Base-by-base conservation (phyloP, 345 rosid species). In the Corymbia maculata region DNA sequence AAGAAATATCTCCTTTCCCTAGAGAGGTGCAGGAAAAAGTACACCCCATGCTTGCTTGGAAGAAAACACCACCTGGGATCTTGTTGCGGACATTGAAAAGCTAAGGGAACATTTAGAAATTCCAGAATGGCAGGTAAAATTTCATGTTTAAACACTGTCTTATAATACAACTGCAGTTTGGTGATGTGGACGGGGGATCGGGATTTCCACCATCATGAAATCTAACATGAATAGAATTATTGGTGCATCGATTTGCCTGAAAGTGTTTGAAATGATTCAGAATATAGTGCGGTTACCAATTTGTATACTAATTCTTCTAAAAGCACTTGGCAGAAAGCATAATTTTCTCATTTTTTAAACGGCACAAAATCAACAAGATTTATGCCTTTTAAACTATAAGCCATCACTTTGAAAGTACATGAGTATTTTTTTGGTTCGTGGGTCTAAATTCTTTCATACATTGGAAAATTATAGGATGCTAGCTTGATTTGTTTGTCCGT, bases 21-120 rank as follows among this genome's bases (percentile, higher is more conserved):
- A 97, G 98, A 92, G 99, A 89, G 99, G 98, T 89, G 98, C 99
- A 11, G 99, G 99, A 88, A 97, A 94, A 93, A 97, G 99, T 92
- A 94, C 95, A 49, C 99, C 99, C 45, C 98, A 97, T 94, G 99
- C 99, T 93, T 97, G 97, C 92, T 93, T 97, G 92, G 97, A 89
- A 88, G 94, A 96, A 57, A 97, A 97, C 93, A 97, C 99, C 30
- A 97, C 99, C 2, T 96, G 98, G 98, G 96, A 96, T 87, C 97
- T 97, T 91, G 91, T 96, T 59, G 89, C 90, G 86, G 99, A 97
- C 92, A 94, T 96, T 87, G 99, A 97, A 88, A 96, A 95, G 90
- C 94, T 97, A 47, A 96, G 99, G 92, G 93, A 96, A 80, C 94
- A 95, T 93, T 88, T 96, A 91, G 88, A 94, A 89, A 94, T 97